These are phyloP conservation scores for Fusarium domesticum DNA, from an alignment of 2,329 filamentous ascomycete genomes.

Conservation along the genomic window DNA sequence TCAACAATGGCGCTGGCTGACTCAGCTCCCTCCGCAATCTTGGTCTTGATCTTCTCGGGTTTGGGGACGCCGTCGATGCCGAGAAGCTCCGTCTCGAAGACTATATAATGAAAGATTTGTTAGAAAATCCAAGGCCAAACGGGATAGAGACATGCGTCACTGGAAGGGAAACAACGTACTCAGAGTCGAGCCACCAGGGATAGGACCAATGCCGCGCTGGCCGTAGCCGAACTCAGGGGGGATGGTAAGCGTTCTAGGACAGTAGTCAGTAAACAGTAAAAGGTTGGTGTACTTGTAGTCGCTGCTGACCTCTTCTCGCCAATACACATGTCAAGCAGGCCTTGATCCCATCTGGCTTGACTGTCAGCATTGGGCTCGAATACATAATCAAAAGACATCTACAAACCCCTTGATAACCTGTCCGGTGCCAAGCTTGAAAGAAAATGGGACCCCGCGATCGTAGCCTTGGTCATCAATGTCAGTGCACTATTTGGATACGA, in stretches of 20 bases:
- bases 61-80: slow-evolving; percentile 70
- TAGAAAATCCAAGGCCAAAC: slow-evolving; percentile 5
- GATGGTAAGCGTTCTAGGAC: slow-evolving; percentile 71
- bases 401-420: slow-evolving; percentile 84
- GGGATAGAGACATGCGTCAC: slow-evolving; percentile 7
- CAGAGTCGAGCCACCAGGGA: slow-evolving; percentile 76
- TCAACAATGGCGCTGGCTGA: slow-evolving; percentile 26
- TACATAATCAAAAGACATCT: slow-evolving; percentile 5
- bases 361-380: slow-evolving; percentile 18
- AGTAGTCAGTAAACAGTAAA: slow-evolving; percentile 11
- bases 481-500: slow-evolving; percentile 2
- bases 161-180: slow-evolving; percentile 44
- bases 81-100: slow-evolving; percentile 91
- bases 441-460: slow-evolving; percentile 71
- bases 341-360: slow-evolving; percentile 73
- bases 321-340: slow-evolving; percentile 89
- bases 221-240: slow-evolving; percentile 87
- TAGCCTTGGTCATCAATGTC: slow-evolving; percentile 50
- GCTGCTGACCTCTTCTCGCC: slow-evolving; percentile 71
- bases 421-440: slow-evolving; percentile 74
- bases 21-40: slow-evolving; percentile 27
- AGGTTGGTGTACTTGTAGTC: not conserved
- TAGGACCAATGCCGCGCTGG: slow-evolving; percentile 70
- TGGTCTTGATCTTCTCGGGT: slow-evolving; percentile 37
- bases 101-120: slow-evolving; percentile 37